phyloP scores from a whole-genome alignment of 1,284 basidiomycete species.

The Wallemia mellicola region DNA sequence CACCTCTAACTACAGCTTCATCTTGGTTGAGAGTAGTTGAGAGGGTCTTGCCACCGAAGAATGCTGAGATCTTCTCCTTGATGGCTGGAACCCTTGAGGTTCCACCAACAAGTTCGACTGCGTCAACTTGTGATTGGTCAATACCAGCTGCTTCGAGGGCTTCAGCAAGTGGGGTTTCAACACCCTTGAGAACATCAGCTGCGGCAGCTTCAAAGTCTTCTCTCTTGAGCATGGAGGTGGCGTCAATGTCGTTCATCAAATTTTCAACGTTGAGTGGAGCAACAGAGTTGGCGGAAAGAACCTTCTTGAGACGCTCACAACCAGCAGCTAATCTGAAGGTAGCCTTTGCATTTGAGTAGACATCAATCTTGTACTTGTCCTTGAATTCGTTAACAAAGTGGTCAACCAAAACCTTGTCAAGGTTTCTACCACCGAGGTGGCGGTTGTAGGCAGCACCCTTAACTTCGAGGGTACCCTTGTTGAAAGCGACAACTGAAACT shows the following conservation, averaged over 20 bases:
- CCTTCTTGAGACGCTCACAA: slow-evolving; percentile 43
- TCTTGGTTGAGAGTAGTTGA: slow-evolving; percentile 80
- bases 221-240: slow-evolving; percentile 27
- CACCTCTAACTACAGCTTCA: slow-evolving; percentile 71
- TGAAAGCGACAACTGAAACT: slow-evolving; percentile 57
- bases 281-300: slow-evolving; percentile 52
- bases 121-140: slow-evolving; percentile 28
- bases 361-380: slow-evolving; percentile 79
- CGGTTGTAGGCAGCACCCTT: slow-evolving; percentile 63
- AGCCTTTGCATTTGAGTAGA: slow-evolving; percentile 61
- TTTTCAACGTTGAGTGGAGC: slow-evolving; percentile 67
- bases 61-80: slow-evolving; percentile 30
- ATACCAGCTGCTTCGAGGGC: slow-evolving; percentile 30
- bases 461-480: slow-evolving; percentile 62
- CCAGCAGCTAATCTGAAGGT: slow-evolving; percentile 56
- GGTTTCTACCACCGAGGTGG: slow-evolving; percentile 72
- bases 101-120: slow-evolving; percentile 37
- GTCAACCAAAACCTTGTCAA: slow-evolving; percentile 57
- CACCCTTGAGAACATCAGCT: slow-evolving; percentile 24
- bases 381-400: slow-evolving; percentile 76
- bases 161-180: slow-evolving; percentile 24
- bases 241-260: slow-evolving; percentile 66
- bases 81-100: slow-evolving; percentile 37
- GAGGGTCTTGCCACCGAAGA: slow-evolving; percentile 36
- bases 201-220: slow-evolving; percentile 29